Percentiles rank a stretch among this genome's conserved stretches.
Conservation (phyloP, 2,329 filamentous ascomycete genomes). For the Coniochaeta sp. region DNA sequence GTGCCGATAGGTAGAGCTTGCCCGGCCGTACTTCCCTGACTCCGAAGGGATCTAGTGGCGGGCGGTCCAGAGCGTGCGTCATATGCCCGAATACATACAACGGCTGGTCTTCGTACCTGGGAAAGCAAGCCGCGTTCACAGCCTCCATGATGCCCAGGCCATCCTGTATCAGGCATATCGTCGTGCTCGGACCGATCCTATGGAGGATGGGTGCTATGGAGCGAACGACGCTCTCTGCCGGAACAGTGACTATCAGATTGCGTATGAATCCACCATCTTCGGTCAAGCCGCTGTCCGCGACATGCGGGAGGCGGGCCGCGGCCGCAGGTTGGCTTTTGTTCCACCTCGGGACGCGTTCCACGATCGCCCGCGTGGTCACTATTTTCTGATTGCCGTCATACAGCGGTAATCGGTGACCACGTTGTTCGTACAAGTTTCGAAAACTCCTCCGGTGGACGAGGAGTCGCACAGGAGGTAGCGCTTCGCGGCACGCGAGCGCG, state of each 20-base stretch:
- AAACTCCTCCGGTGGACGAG: constrained; percentile 14
- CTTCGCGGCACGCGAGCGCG: constrained; percentile 17
- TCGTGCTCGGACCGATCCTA: constrained; percentile 23
- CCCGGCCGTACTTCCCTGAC: constrained; percentile 27
- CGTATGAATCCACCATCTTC: background rate
- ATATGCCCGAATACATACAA: constrained; percentile 67
- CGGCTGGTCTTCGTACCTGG: constrained; percentile 56
- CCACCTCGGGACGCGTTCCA: constrained; percentile 4
- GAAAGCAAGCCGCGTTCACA: constrained; percentile 65
- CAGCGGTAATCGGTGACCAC: constrained; percentile 12
- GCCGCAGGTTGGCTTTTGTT: background rate
- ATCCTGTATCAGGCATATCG: constrained; percentile 25
- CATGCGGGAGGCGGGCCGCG: background rate
- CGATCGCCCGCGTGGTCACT: constrained; percentile 10
- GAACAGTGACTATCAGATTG: constrained; percentile 22
- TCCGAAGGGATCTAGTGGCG: constrained; percentile 30
- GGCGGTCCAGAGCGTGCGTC: constrained; percentile 36
- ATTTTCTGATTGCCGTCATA: constrained; percentile 9
- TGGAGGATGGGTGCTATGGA: constrained; percentile 17
- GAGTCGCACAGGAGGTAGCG: constrained; percentile 20
- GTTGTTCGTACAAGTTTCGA: constrained; percentile 16
- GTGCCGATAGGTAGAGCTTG: constrained; percentile 24
- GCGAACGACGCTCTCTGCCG: constrained; percentile 15
- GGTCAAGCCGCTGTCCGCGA: background rate
- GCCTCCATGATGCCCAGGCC: constrained; percentile 76